Conservation (phyloP, 805 yeast genomes). For the Myxozyma mucilagina region DNA sequence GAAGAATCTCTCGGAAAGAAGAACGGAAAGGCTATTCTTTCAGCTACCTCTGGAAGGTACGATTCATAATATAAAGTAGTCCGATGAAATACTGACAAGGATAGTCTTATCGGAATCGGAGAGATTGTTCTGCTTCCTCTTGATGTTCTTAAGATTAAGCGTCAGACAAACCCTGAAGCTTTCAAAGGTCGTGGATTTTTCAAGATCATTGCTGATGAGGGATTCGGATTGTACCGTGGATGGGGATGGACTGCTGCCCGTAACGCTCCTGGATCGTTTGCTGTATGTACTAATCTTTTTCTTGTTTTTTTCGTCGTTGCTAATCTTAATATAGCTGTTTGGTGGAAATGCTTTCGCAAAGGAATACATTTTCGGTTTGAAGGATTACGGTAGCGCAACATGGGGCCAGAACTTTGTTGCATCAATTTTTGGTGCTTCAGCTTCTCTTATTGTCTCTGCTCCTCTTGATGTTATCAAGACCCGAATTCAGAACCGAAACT, state of each 20-base stretch:
- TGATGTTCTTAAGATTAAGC: slow-evolving; percentile 95
- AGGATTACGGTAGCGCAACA: slow-evolving; percentile 87
- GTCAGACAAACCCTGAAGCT: slow-evolving; percentile 99
- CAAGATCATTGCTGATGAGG: slow-evolving; percentile 84
- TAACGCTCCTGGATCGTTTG: slow-evolving; percentile 98
- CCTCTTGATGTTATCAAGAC: slow-evolving; percentile 98
- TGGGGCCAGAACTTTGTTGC: slow-evolving; percentile 95
- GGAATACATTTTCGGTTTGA: slow-evolving; percentile 84
- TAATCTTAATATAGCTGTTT: slow-evolving; percentile 54
- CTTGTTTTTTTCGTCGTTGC: neutral
- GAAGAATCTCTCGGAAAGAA: slow-evolving; percentile 83
- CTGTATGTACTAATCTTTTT: slow-evolving; percentile 39
- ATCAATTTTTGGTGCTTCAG: slow-evolving; percentile 94
- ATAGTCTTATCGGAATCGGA: slow-evolving; percentile 88
- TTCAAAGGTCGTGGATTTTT: slow-evolving; percentile 97
- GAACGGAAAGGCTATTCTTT: slow-evolving; percentile 94
- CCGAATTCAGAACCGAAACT: slow-evolving; percentile 94
- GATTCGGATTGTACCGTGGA: slow-evolving; percentile 90
- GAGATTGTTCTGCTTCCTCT: slow-evolving; percentile 93
- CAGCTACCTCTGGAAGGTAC: slow-evolving; percentile 88
- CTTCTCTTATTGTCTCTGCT: slow-evolving; percentile 93
- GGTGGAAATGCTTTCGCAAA: slow-evolving; percentile 99
- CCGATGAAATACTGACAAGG: too few relatives aligned
- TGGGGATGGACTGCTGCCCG: slow-evolving; percentile 99
- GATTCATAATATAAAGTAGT: neutral